Percentiles rank a stretch among this genome's conserved stretches.
Conservation (phyloP, 2,329 filamentous ascomycete genomes). For the Acrocalymma vagum region DNA sequence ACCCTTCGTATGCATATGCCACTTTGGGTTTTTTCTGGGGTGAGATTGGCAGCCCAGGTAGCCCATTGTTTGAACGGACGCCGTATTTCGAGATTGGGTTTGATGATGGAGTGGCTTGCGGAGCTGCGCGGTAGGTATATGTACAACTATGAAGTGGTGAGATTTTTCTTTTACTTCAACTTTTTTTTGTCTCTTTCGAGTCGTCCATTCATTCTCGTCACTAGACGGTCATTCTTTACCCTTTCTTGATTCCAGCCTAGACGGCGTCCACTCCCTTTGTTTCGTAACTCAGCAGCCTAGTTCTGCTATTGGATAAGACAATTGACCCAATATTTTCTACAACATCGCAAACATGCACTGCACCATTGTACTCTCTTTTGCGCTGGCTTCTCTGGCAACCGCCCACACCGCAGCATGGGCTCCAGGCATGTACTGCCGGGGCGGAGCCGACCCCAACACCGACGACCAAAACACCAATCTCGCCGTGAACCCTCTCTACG, state of each 20-base stretch:
- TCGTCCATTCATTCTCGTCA: constrained; percentile 1
- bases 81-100: too few species aligned
- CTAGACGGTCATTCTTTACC: constrained; percentile 5
- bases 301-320: constrained; percentile 5
- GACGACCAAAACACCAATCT: constrained; percentile 56
- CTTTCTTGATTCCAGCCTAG: constrained; percentile 16
- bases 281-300: not conserved
- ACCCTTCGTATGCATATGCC: not conserved
- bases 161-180: too few species aligned
- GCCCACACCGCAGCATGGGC: constrained; percentile 50
- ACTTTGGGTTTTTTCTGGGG: not conserved
- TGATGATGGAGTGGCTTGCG: too few species aligned
- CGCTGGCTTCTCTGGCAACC: constrained; percentile 21
- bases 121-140: too few species aligned
- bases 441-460: constrained; percentile 32
- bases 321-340: constrained; percentile 1
- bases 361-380: constrained; percentile 15
- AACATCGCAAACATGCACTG: constrained; percentile 15
- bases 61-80: too few species aligned
- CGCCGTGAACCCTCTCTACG: constrained; percentile 57
- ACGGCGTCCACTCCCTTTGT: constrained; percentile 22
- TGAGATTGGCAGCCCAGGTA: too few species aligned
- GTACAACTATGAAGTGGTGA: too few species aligned
- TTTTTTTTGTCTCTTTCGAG: not conserved
- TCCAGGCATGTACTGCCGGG: constrained; percentile 53